Conservation (phyloP, 2,329 filamentous ascomycete species). For the Fusarium foetens region DNA sequence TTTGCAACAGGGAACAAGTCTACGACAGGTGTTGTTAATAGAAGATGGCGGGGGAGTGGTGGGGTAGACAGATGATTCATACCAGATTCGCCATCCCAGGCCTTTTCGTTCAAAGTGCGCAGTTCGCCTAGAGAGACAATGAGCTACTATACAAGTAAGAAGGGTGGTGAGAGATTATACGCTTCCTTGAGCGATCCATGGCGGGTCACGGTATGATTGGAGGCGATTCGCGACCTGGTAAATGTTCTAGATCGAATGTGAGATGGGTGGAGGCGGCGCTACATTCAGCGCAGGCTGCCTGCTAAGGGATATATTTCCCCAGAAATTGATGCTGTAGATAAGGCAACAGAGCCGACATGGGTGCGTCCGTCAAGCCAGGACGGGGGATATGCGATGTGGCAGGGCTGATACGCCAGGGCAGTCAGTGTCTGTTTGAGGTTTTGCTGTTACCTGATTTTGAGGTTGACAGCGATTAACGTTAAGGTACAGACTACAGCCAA, state of each 20-base stretch:
- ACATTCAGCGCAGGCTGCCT: conserved; percentile 59
- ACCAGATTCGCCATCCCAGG: conserved; percentile 93
- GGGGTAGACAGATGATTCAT: conserved; percentile 42
- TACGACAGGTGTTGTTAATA: conserved; percentile 50
- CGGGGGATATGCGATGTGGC: conserved; percentile 36
- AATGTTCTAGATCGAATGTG: conserved; percentile 31
- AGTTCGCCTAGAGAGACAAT: conserved; percentile 75
- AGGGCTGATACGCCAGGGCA: conserved; percentile 26
- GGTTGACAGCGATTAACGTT: conserved; percentile 24
- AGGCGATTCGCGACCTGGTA: conserved; percentile 42
- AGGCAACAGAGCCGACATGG: conserved; percentile 54
- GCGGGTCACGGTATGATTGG: conserved; percentile 49
- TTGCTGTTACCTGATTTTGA: conserved; percentile 39
- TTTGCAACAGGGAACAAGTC: conserved; percentile 81
- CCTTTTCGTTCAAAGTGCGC: conserved; percentile 85
- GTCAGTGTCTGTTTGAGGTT: conserved; percentile 16
- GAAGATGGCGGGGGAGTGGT: conserved; percentile 24
- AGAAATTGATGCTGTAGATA: conserved; percentile 49
- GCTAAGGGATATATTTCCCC: conserved; percentile 56
- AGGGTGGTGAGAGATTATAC: conserved; percentile 52
- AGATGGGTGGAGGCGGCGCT: conserved; percentile 48
- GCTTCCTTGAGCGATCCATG: conserved; percentile 75
- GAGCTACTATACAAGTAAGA: conserved; percentile 13
- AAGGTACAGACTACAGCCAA: conserved; percentile 2
- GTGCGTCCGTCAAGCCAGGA: conserved; percentile 48